Evolutionary conservation across 176 grass and related monocot genomes (phyloP).

Genomic region (Bromus sterilis): DNA sequence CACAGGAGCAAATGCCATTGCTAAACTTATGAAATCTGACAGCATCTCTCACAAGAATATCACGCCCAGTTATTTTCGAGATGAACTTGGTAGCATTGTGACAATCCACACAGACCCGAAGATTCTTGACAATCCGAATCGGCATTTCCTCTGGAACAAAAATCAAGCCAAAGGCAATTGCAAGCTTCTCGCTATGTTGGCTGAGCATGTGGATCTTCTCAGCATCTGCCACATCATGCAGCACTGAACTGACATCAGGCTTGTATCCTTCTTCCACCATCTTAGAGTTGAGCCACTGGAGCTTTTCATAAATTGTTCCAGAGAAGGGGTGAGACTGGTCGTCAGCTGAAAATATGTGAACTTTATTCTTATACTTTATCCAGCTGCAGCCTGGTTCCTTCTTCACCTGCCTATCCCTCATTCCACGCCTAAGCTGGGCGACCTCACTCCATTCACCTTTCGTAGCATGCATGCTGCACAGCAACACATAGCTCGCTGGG

Average conservation of each 20-base stretch:
- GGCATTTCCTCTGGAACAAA: constrained; percentile 51
- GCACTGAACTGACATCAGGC: constrained; percentile 52
- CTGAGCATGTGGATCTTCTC: constrained; percentile 65
- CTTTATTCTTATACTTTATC: constrained; percentile 77
- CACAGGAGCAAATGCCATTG: constrained; percentile 50
- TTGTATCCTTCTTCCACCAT: constrained; percentile 63
- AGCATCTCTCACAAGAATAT: constrained; percentile 68
- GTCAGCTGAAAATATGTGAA: constrained; percentile 72
- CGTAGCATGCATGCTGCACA: constrained; percentile 58
- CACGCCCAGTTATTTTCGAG: constrained; percentile 48
- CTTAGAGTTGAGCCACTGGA: constrained; percentile 42
- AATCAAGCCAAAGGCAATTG: constrained; percentile 64
- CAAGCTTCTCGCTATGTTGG: constrained; percentile 68
- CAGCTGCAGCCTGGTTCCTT: constrained; percentile 83
- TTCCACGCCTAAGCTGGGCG: constrained; percentile 47
- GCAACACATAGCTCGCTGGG: constrained; percentile 57
- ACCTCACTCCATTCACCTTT: constrained; percentile 64
- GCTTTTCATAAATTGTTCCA: constrained; percentile 47
- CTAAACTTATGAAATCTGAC: constrained; percentile 69
- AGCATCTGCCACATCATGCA: constrained; percentile 53
- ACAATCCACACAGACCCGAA: constrained; percentile 56
- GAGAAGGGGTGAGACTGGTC: constrained; percentile 60
- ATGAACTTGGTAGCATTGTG: constrained; percentile 74
- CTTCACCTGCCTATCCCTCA: constrained; percentile 61
- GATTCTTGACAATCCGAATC: constrained; percentile 60